Base-by-base conservation (phyloP, 192 early-diverging fungal species). In the Podila horticola region DNA sequence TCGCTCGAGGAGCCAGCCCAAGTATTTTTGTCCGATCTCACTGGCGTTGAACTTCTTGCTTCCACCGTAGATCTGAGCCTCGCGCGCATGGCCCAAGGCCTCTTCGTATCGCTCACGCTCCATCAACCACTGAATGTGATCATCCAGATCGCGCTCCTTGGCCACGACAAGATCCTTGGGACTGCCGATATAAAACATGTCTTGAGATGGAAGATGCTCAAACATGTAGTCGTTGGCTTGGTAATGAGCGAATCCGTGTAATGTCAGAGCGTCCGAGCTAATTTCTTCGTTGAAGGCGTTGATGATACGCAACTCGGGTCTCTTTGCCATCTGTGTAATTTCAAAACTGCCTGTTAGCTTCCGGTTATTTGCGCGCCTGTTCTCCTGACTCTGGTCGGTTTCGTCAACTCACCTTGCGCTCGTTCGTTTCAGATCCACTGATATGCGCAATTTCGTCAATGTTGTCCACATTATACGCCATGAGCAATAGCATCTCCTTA, bases 221-320 rank as follows among this genome's bases (percentile, higher is more conserved):
- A 99, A 88, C 24, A 89, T 88, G 79, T 99, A 99, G 74, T 99
- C 97, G 74, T 98, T 97, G 49, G 96, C 92, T 77, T 95, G 94
- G 74, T 95, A 95, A 50, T 94, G 89, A 59, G 91, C 90, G 70
- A 89, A 97, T 26, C 96, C 95, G 69, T 93, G 86, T 13, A 99
- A 69, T n/a, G 93, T 86, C 45, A 99, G 71, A 8, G 93, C 94
- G 71, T 99, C 98, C 58, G 91, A 94, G 9, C 94, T 95, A 59
- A 98, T 84, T 66, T 96, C 93, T 58, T 95, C 92, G 52, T 95
- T 94, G 41, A 89, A 85, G 31, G 88, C 75, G 68, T 93, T 89
- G 45, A 99, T 91, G n/a, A 98, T 90, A 34, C 96, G 95, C 34
- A 99, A 71, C 82, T 99, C 97, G 8, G 97, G 97, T 52, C 93